Percentiles rank a stretch among this genome's conserved stretches.
Conservation (phyloP, 2,329 filamentous ascomycete species). For the Aureobasidium melanogenum region DNA sequence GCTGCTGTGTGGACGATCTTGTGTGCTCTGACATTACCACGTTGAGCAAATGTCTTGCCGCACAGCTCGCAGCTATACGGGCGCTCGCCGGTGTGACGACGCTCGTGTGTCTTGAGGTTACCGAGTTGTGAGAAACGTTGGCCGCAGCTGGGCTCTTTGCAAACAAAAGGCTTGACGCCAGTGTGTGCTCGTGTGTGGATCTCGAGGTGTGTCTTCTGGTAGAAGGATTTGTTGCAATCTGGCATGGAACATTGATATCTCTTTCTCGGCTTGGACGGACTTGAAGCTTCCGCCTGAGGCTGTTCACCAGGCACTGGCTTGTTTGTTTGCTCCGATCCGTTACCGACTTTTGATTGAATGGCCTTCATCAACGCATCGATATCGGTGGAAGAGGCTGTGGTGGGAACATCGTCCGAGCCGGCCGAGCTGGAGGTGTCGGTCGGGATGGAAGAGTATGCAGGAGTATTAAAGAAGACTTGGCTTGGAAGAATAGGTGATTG, state of each 20-base stretch:
- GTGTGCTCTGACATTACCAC: conserved; percentile 78
- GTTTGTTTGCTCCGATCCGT: conserved; percentile 19
- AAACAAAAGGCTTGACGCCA: conserved; percentile 79
- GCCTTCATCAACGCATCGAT: conserved; percentile 63
- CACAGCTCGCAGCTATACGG: conserved; percentile 75
- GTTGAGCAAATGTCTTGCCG: conserved; percentile 74
- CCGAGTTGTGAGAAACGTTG: conserved; percentile 82
- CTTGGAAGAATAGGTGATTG: conserved; percentile 34
- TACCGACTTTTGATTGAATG: conserved; percentile 60
- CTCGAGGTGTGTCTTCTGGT: conserved; percentile 85
- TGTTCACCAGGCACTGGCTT: not conserved
- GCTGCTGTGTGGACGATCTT: conserved; percentile 67
- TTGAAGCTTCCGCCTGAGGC: not conserved
- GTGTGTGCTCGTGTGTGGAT: conserved; percentile 86
- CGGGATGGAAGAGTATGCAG: conserved; percentile 19
- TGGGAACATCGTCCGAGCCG: not conserved
- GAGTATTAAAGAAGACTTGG: conserved; percentile 29
- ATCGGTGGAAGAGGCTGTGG: conserved; percentile 9
- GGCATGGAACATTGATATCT: conserved; percentile 65
- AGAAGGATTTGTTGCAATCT: conserved; percentile 72
- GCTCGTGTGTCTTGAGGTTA: conserved; percentile 86
- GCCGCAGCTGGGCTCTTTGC: conserved; percentile 63
- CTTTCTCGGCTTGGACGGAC: conserved; percentile 41
- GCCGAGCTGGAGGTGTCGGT: conserved; percentile 5
- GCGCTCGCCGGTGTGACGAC: conserved; percentile 78